phyloP scores from a whole-genome alignment of 2,329 filamentous ascomycete species.

The Dactylellina cionopaga region DNA sequence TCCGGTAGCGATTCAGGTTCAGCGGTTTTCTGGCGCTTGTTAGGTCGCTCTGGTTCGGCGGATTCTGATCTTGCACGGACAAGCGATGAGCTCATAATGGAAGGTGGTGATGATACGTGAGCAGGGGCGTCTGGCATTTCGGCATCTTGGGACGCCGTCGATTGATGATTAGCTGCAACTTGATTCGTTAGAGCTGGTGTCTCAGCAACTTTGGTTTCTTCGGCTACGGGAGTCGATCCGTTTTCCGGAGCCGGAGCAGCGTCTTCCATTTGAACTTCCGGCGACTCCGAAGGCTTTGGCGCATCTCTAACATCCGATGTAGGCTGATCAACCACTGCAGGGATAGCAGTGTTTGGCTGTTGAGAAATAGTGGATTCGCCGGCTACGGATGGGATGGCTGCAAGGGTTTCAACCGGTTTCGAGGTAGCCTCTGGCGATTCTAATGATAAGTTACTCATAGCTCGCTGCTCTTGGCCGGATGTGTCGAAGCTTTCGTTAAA shows the following conservation, averaged over 20 bases:
- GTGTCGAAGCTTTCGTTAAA: slow-evolving; percentile 59
- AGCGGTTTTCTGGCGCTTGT: slow-evolving; percentile 84
- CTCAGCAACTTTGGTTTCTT: slow-evolving; percentile 60
- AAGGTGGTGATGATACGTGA: slow-evolving; percentile 58
- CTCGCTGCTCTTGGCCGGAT: slow-evolving; percentile 50
- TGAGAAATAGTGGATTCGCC: slow-evolving; percentile 46
- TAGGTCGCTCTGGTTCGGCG: slow-evolving; percentile 70
- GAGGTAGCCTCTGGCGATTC: slow-evolving; percentile 56
- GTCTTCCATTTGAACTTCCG: slow-evolving; percentile 45
- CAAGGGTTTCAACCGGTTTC: slow-evolving; percentile 29
- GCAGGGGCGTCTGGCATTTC: slow-evolving; percentile 67
- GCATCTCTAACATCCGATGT: slow-evolving; percentile 39
- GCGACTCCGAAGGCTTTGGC: slow-evolving; percentile 25
- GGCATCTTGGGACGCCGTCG: slow-evolving; percentile 62
- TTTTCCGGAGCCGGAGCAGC: slow-evolving; percentile 5
- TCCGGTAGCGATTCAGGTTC: slow-evolving; percentile 62
- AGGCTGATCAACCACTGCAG: slow-evolving; percentile 30
- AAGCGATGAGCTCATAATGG: slow-evolving; percentile 71
- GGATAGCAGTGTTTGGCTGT: slow-evolving; percentile 53
- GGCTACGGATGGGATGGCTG: slow-evolving; percentile 30
- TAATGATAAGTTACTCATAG: slow-evolving; percentile 56
- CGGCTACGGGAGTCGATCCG: neutral
- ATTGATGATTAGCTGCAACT: slow-evolving; percentile 62
- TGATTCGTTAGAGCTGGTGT: slow-evolving; percentile 62
- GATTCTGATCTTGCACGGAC: slow-evolving; percentile 78